Base-by-base conservation (phyloP, 2,329 filamentous ascomycete species). In the Alternaria ventricosa region DNA sequence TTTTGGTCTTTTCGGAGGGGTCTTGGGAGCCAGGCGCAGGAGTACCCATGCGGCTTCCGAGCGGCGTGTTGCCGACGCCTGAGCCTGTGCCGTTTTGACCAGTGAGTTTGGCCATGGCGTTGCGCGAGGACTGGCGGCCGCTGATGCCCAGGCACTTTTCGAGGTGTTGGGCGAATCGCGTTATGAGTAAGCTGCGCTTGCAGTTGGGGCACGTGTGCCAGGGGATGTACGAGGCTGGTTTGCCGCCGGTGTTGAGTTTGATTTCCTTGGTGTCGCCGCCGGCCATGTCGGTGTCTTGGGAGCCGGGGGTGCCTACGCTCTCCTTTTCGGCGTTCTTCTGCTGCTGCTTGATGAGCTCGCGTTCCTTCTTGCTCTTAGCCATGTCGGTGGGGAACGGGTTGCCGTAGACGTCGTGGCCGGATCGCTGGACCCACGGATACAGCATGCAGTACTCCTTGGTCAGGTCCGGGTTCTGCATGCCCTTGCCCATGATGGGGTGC, bases 391-490 rank as follows among this genome's bases (percentile, higher is more conserved):
- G 89, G 86, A 92, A 94, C 27, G 90, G 92, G 79, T 94, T 92
- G 55, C 91, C 92, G 79, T 94, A 94, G 68, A 94, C 92, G 79
- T 95, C 92, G 81, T 89, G 91, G 64, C 91, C 91, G 3, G 88
- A 85, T 76, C 92, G 90, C 70, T 92, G 88, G 64, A 93, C 91
- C 83, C 91, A 94, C 0, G 92, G 91, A 64, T 91, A 89, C 68
- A 89, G 89, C 80, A 92, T 92, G 85, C 92, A 95, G 84, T 94
- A 94, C 69, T 90, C 88, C 58, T 79, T 79, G 18, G 80, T 81
- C 12, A 84, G 80, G 44, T 84, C 82, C 0, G 91, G 91, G 61
- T 90, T 88, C 46, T 89, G 89, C 73, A 89, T 86, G 49, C 90
- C 90, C 71, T 87, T 89, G 71, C 90, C 90, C 73, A 91, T 89